These are phyloP conservation scores for Xylariaceae sp. DNA, from an alignment of 2,329 filamentous ascomycete species.

Conservation along the genomic window DNA sequence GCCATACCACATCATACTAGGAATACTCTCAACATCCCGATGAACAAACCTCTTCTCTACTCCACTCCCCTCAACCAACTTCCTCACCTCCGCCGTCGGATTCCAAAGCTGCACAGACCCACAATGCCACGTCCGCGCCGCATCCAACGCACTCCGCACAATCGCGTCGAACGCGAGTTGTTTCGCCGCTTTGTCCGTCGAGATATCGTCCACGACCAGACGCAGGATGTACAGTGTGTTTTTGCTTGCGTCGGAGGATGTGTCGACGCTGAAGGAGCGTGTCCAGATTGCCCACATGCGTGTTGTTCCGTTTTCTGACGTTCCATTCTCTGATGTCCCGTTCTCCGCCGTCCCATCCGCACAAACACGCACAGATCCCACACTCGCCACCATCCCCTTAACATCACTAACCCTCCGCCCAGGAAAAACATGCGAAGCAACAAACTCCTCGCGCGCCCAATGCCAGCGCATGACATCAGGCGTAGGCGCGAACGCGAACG, in stretches of 20 bases:
- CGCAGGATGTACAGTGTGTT: slow-evolving; percentile 68
- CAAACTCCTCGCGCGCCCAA: slow-evolving; percentile 74
- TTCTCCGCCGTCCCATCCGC: no score
- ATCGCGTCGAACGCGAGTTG: slow-evolving; percentile 55
- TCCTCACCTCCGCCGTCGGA: slow-evolving; percentile 52
- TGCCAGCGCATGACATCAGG: slow-evolving; percentile 68
- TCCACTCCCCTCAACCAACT: slow-evolving; percentile 43
- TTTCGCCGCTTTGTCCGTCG: slow-evolving; percentile 34
- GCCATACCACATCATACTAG: slow-evolving; percentile 67
- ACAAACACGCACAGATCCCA: no score
- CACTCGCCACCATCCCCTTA: slow-evolving; percentile 63
- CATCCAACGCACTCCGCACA: slow-evolving; percentile 58
- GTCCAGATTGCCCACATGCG: slow-evolving; percentile 73
- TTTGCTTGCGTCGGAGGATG: slow-evolving; percentile 42
- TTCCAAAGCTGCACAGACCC: slow-evolving; percentile 78
- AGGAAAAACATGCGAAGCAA: slow-evolving; percentile 57
- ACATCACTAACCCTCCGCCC: slow-evolving; percentile 44
- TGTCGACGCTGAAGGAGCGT: slow-evolving; percentile 55
- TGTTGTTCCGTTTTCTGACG: slow-evolving; percentile 17
- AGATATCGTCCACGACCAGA: slow-evolving; percentile 54
- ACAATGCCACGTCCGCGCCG: slow-evolving; percentile 69
- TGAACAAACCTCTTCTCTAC: slow-evolving; percentile 48
- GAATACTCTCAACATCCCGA: slow-evolving; percentile 62
- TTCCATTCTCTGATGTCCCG: no score
- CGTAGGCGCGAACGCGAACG: slow-evolving; percentile 65